Percentiles rank a stretch among this genome's conserved stretches.
Conservation (phyloP, 1,284 basidiomycete species). For the Cryptococcus hybrid region DNA sequence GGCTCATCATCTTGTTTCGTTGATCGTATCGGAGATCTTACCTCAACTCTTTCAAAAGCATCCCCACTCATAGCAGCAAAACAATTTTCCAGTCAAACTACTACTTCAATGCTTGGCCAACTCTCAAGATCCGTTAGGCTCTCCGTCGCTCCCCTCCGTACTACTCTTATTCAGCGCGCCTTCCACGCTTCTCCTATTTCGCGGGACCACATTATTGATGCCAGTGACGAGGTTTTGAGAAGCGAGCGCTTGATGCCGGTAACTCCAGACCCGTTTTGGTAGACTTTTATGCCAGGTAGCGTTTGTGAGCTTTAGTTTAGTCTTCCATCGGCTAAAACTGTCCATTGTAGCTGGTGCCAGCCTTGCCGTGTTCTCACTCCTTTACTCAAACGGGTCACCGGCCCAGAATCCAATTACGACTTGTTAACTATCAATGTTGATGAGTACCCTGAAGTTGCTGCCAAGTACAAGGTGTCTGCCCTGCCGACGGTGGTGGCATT, state of each 20-base stretch:
- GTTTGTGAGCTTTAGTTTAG: too few relatives aligned
- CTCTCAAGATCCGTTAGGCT: constrained; percentile 2
- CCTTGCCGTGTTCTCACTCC: constrained; percentile 49
- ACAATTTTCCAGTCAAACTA: not conserved
- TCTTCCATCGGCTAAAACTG: too few relatives aligned
- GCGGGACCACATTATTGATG: constrained; percentile 37
- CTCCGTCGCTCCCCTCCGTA: constrained; percentile 8
- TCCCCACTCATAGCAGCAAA: too few relatives aligned
- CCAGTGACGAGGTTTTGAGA: constrained; percentile 25
- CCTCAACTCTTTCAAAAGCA: too few relatives aligned
- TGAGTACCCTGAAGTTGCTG: constrained; percentile 42
- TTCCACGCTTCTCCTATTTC: constrained; percentile 24
- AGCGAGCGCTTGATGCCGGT: constrained; percentile 20
- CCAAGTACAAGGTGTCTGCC: constrained; percentile 45
- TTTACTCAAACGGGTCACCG: constrained; percentile 39
- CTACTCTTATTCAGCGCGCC: constrained; percentile 6
- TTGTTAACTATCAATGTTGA: constrained; percentile 49
- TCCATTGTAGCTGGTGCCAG: constrained; percentile 44
- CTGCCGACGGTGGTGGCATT: constrained; percentile 49
- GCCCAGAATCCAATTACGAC: constrained; percentile 35
- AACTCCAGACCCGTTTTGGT: constrained; percentile 41
- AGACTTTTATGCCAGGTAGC: constrained; percentile 48
- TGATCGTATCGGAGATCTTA: too few relatives aligned
- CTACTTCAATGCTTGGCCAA: constrained; percentile 1
- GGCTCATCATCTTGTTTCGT: too few relatives aligned